phyloP scores from a whole-genome alignment of 164 flowering plant genomes.

The Warburgia ugandensis region DNA sequence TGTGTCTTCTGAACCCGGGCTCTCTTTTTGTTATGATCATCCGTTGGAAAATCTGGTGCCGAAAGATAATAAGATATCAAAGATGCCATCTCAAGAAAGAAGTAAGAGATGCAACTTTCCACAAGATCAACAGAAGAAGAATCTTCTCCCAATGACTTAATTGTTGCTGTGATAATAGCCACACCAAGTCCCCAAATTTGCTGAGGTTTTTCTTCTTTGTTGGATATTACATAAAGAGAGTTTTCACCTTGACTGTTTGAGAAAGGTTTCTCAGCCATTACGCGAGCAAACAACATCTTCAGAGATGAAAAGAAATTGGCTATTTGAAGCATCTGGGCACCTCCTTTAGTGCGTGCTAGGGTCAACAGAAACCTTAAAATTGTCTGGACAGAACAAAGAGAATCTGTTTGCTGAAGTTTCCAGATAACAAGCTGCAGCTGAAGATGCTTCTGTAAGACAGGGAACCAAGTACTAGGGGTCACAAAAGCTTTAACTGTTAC shows the following conservation, averaged over 20 bases:
- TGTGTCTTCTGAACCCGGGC: constrained; percentile 47
- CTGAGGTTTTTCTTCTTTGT: constrained; percentile 39
- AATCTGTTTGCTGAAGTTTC: constrained; percentile 51
- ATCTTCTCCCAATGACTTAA: constrained; percentile 61
- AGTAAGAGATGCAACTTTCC: constrained; percentile 47
- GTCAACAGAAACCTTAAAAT: constrained; percentile 72
- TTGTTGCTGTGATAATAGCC: constrained; percentile 67
- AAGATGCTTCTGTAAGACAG: constrained; percentile 63
- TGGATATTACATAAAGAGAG: constrained; percentile 13
- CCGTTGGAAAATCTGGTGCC: constrained; percentile 63
- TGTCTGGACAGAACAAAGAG: constrained; percentile 29
- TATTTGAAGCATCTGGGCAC: constrained; percentile 70
- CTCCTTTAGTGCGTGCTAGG: constrained; percentile 61
- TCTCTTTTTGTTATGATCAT: constrained; percentile 67
- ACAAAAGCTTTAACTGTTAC: constrained; percentile 42
- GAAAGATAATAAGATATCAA: constrained; percentile 51
- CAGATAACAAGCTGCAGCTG: constrained; percentile 41
- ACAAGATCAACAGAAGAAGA: constrained; percentile 35
- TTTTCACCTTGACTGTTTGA: constrained; percentile 20
- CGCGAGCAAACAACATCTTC: constrained; percentile 38
- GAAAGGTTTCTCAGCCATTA: constrained; percentile 25
- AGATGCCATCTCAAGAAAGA: constrained; percentile 62
- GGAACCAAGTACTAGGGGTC: constrained; percentile 70
- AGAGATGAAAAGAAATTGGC: constrained; percentile 54
- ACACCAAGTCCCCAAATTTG: constrained; percentile 74